Percentiles rank a stretch among this genome's conserved stretches.
These are phyloP conservation scores for Agroathelia rolfsii DNA, from an alignment of 1,284 basidiomycete species.

Conservation along the genomic window DNA sequence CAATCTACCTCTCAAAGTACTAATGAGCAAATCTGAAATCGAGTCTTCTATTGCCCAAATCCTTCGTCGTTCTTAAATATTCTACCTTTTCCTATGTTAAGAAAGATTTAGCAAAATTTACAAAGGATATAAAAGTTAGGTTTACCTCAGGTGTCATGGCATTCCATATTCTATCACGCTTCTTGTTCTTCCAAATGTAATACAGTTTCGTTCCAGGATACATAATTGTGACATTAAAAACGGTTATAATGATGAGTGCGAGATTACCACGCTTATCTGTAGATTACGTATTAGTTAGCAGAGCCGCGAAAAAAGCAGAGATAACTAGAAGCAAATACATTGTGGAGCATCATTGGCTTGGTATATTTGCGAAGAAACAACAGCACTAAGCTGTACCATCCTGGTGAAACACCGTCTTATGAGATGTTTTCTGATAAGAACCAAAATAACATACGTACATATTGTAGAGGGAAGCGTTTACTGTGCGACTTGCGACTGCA, in stretches of 20 bases:
- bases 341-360: constrained; percentile 38
- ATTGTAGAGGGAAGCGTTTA: constrained; percentile 46
- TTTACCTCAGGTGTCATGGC: constrained; percentile 36
- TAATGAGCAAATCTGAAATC: constrained; percentile 36
- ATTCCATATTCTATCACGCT: constrained; percentile 40
- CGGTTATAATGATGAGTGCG: constrained; percentile 33
- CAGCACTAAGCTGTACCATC: constrained; percentile 36
- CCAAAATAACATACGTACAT: constrained; percentile 25
- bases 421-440: neutral
- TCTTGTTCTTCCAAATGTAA: constrained; percentile 41
- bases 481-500: constrained; percentile 42
- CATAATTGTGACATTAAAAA: constrained; percentile 35
- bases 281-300: neutral
- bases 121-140: constrained; percentile 2
- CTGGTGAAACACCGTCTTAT: constrained; percentile 10
- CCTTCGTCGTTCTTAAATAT: constrained; percentile 33
- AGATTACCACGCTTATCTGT: constrained; percentile 41
- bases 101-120: neutral
- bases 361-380: constrained; percentile 40
- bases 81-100: constrained; percentile 27
- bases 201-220: constrained; percentile 42
- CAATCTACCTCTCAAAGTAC: too few relatives aligned
- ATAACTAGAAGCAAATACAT: constrained; percentile 24
- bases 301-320: neutral
- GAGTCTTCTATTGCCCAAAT: constrained; percentile 28